phyloP scores from a whole-genome alignment of 495 filamentous ascomycete species.

The Hypoxylon intermedium region DNA sequence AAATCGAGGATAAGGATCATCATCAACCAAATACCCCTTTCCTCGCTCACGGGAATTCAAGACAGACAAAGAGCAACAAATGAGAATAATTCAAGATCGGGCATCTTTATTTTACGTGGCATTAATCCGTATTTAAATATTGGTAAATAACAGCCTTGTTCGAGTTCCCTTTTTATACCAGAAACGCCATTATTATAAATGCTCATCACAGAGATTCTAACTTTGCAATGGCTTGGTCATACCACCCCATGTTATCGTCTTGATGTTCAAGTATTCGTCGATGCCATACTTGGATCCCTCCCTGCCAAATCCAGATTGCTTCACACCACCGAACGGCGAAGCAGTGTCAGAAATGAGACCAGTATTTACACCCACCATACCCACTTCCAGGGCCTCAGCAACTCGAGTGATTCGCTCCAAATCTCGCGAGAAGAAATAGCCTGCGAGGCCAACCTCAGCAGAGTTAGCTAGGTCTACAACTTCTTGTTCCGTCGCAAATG shows the following conservation, averaged over 20 bases:
- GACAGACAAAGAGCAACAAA: too few relatives aligned
- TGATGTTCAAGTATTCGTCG: slow-evolving; percentile 85
- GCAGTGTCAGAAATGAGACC: slow-evolving; percentile 83
- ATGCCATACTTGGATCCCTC: slow-evolving; percentile 93
- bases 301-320: slow-evolving; percentile 88
- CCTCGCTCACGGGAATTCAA: not conserved
- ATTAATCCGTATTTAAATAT: not conserved
- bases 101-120: not conserved
- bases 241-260: slow-evolving; percentile 86
- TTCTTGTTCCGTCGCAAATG: slow-evolving; percentile 82
- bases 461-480: slow-evolving; percentile 80
- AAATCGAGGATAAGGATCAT: not conserved
- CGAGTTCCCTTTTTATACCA: slow-evolving; percentile 10
- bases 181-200: slow-evolving; percentile 10
- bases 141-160: not conserved
- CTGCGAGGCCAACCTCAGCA: slow-evolving; percentile 79
- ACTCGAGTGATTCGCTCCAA: slow-evolving; percentile 74
- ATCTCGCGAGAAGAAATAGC: slow-evolving; percentile 86
- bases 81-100: too few relatives aligned
- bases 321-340: slow-evolving; percentile 90
- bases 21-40: too few relatives aligned
- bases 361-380: slow-evolving; percentile 90
- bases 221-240: slow-evolving; percentile 66
- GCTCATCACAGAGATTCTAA: slow-evolving; percentile 5
- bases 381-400: slow-evolving; percentile 84